A percentile compares a stretch with the other conserved stretches of the same genome.
Evolutionary conservation across 805 yeast genomes (phyloP).

Genomic region (Teunomyces lycoperdinae): DNA sequence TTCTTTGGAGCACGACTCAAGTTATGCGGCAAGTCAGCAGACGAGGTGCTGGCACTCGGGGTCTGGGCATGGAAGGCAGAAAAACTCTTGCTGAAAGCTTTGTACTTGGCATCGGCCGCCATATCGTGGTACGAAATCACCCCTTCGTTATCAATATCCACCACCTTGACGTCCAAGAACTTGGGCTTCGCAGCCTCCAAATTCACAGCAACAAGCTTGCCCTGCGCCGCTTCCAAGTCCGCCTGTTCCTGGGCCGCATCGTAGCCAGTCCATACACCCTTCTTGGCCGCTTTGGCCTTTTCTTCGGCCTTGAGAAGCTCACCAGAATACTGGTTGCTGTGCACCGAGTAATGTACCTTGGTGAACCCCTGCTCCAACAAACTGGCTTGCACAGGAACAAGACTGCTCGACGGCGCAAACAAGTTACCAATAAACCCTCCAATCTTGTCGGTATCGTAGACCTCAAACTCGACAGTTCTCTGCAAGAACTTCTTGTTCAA

Average conservation of each 20-base stretch:
- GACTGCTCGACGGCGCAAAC: constrained; percentile 46
- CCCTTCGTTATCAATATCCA: constrained; percentile 46
- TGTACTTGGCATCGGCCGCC: constrained; percentile 34
- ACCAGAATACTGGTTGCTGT: constrained; percentile 51
- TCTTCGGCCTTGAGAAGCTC: constrained; percentile 62
- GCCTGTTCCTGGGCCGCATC: constrained; percentile 40
- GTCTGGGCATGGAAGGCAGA: constrained; percentile 41
- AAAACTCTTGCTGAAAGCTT: constrained; percentile 46
- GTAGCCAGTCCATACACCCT: constrained; percentile 69
- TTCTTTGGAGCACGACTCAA: constrained; percentile 46
- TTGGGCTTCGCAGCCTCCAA: constrained; percentile 34
- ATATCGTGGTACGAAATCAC: constrained; percentile 47
- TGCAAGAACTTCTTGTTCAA: constrained; percentile 59
- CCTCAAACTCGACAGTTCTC: constrained; percentile 68
- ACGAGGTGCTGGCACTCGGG: constrained; percentile 34
- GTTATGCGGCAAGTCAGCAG: constrained; percentile 38
- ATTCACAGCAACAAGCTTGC: constrained; percentile 17
- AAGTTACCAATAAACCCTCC: constrained; percentile 81
- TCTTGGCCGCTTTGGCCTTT: constrained; percentile 49
- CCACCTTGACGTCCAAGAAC: constrained; percentile 52
- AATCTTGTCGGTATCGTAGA: constrained; percentile 67
- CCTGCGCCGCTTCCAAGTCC: constrained; percentile 21
- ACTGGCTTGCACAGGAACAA: constrained; percentile 53
- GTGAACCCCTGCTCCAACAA: constrained; percentile 64
- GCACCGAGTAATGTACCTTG: constrained; percentile 60